These are phyloP conservation scores for Ramaria sp. DNA, from an alignment of 768 basidiomycete genomes.

Conservation along the genomic window DNA sequence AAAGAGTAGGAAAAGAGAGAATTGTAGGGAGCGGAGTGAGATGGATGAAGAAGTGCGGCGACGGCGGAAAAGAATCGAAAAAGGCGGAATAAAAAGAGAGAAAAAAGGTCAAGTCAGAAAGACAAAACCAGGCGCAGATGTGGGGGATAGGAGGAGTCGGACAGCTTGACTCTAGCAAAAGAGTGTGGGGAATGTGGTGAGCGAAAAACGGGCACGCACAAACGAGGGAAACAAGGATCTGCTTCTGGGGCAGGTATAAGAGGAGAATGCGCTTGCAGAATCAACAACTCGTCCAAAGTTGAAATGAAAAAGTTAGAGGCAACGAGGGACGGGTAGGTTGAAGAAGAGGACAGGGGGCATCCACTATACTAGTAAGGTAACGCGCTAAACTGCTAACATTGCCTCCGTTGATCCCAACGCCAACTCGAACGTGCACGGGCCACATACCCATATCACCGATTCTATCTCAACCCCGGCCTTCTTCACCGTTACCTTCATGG, in stretches of 20 bases:
- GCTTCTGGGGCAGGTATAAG: background rate
- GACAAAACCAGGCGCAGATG: background rate
- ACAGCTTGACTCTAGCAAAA: conserved; percentile 5
- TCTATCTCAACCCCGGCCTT: too few relatives aligned
- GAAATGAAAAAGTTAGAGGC: conserved; percentile 32
- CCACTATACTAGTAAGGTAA: background rate
- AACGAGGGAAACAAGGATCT: conserved; percentile 1
- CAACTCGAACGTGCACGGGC: background rate
- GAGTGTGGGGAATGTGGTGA: conserved; percentile 12
- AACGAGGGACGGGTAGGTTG: conserved; percentile 60
- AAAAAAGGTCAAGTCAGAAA: conserved; percentile 8
- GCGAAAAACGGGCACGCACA: conserved; percentile 12
- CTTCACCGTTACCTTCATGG: too few relatives aligned
- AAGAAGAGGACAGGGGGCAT: conserved; percentile 44
- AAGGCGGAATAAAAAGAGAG: conserved; percentile 3
- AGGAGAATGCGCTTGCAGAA: conserved; percentile 1
- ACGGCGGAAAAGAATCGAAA: conserved; percentile 5
- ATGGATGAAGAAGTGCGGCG: conserved; percentile 28
- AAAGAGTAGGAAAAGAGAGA: conserved; percentile 4
- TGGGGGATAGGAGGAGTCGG: background rate
- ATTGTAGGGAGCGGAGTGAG: conserved; percentile 15
- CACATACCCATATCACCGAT: background rate
- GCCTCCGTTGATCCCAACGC: background rate
- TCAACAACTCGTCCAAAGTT: conserved; percentile 2
- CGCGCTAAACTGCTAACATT: background rate